Percentiles rank a stretch among this genome's conserved stretches.
Conservation (phyloP, 768 basidiomycete species). For the Rhodotorula toruloides region DNA sequence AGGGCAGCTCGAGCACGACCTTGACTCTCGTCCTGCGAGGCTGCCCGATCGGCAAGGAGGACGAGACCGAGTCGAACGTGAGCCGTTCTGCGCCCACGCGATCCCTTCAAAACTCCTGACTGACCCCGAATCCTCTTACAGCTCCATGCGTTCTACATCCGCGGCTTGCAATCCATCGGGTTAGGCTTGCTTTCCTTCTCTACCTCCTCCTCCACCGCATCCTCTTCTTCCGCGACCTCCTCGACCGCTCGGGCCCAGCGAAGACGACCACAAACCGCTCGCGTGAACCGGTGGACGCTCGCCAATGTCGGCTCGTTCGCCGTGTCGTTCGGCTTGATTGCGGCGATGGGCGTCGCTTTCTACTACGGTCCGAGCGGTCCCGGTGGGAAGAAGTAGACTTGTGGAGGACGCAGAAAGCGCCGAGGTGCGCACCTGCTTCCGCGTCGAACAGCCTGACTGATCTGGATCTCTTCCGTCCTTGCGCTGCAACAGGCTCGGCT, state of each 20-base stretch:
- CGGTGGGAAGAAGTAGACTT: slow-evolving; percentile 16
- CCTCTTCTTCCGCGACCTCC: neutral
- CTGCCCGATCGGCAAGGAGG: slow-evolving; percentile 42
- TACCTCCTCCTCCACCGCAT: neutral
- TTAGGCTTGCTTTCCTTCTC: slow-evolving; percentile 27
- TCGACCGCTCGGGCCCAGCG: neutral
- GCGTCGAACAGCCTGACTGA: slow-evolving; percentile 34
- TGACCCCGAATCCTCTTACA: neutral
- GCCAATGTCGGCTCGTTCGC: slow-evolving; percentile 24
- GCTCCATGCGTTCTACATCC: slow-evolving; percentile 26
- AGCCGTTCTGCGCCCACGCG: neutral
- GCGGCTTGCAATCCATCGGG: slow-evolving; percentile 33
- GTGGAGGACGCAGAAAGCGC: neutral
- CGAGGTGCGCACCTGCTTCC: slow-evolving; percentile 5
- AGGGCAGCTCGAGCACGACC: slow-evolving; percentile 39
- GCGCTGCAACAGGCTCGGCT: slow-evolving; percentile 21
- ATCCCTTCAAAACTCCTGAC: neutral
- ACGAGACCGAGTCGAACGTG: slow-evolving; percentile 38
- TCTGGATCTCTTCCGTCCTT: slow-evolving; percentile 1
- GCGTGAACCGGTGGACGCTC: slow-evolving; percentile 27
- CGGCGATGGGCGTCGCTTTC: slow-evolving; percentile 32
- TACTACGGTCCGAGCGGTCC: slow-evolving; percentile 40
- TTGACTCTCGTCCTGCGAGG: slow-evolving; percentile 38
- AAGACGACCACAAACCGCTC: neutral
- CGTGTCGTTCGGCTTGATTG: slow-evolving; percentile 33